Evolutionary conservation across 2,329 filamentous ascomycete species (phyloP).

Genomic region (Capronia epimyces): DNA sequence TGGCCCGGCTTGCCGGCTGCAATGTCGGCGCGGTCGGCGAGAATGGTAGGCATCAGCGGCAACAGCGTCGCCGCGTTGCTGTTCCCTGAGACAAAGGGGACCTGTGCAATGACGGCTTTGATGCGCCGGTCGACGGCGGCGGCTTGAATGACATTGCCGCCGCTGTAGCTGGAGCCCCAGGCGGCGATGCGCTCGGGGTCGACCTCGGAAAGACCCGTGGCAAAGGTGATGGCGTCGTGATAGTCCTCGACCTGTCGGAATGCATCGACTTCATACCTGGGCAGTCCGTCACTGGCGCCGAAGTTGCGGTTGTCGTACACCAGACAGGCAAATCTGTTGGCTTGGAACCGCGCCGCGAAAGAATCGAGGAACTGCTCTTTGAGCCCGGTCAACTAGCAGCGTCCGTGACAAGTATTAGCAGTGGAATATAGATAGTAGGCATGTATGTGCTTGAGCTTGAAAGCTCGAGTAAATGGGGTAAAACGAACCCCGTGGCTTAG

Average conservation of each 20-base stretch:
- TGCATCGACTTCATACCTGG: constrained; percentile 29
- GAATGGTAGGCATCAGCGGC: neutral
- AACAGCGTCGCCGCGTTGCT: neutral
- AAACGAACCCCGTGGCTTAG: neutral
- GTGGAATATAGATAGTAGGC: too few relatives aligned
- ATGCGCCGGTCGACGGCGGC: constrained; percentile 36
- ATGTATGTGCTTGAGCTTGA: neutral
- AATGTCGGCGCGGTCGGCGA: neutral
- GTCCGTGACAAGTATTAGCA: neutral
- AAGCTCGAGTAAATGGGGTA: neutral
- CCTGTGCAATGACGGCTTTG: constrained; percentile 36
- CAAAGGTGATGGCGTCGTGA: constrained; percentile 38
- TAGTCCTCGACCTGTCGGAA: constrained; percentile 34
- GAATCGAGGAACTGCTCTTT: neutral
- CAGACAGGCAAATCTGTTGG: neutral
- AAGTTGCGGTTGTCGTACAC: constrained; percentile 24
- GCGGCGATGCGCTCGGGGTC: constrained; percentile 34
- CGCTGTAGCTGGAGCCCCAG: constrained; percentile 37
- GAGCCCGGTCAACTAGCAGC: neutral
- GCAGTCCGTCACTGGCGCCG: constrained; percentile 30
- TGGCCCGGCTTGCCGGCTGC: neutral
- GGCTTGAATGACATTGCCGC: constrained; percentile 35
- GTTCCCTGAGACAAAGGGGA: neutral
- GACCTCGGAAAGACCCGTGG: constrained; percentile 31
- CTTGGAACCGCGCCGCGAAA: neutral